phyloP scores from a whole-genome alignment of 306 rosid species.

The Quercus aquifolioides region DNA sequence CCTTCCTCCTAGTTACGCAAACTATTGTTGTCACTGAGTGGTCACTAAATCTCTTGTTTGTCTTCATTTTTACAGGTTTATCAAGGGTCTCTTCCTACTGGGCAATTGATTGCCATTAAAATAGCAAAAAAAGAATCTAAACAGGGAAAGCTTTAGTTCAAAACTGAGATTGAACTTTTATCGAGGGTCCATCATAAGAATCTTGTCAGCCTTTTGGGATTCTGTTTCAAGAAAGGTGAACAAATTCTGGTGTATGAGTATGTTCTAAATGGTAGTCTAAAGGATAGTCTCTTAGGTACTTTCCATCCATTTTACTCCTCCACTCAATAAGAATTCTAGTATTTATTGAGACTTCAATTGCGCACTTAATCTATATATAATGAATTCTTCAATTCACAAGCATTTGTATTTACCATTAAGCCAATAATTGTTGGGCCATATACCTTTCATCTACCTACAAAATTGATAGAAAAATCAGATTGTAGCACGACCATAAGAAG shows the following conservation, averaged over 20 bases:
- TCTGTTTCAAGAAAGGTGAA: slow-evolving; percentile 47
- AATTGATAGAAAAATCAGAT: too few species aligned
- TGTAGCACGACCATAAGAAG: too few species aligned
- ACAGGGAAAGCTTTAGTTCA: slow-evolving; percentile 40
- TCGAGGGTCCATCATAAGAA: slow-evolving; percentile 59
- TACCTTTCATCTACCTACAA: too few species aligned
- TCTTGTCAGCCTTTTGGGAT: slow-evolving; percentile 46
- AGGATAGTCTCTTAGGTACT: slow-evolving; percentile 41
- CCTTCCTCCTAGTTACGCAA: too few species aligned
- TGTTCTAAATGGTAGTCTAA: slow-evolving; percentile 40
- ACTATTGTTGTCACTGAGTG: too few species aligned
- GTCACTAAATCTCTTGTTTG: background rate
- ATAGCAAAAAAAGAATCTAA: slow-evolving; percentile 30
- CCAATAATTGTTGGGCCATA: too few species aligned
- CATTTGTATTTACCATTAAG: too few species aligned
- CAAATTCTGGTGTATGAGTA: slow-evolving; percentile 47
- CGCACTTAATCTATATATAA: too few species aligned
- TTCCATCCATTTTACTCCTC: background rate
- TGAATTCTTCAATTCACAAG: too few species aligned
- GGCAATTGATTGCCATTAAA: slow-evolving; percentile 43
- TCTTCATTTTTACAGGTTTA: slow-evolving; percentile 30
- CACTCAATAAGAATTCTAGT: background rate
- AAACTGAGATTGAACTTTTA: slow-evolving; percentile 51
- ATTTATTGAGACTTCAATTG: background rate
- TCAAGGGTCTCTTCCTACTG: slow-evolving; percentile 37